These are phyloP conservation scores for Aquilaria yunnanensis DNA, from an alignment of 345 rosid species.

Conservation along the genomic window DNA sequence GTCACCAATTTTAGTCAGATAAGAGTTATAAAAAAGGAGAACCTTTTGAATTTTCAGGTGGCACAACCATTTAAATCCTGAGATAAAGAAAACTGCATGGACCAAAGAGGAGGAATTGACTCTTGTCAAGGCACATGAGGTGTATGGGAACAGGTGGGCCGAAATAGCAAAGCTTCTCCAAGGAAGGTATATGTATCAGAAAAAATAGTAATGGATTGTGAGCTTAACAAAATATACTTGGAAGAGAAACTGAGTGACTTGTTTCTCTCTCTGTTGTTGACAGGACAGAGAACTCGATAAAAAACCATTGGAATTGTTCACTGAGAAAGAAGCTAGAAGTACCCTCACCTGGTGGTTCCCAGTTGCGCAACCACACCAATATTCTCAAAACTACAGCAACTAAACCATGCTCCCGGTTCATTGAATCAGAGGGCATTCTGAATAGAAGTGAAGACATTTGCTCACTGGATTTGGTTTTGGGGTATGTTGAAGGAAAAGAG, in stretches of 20 bases:
- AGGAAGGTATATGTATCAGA: conserved; percentile 28
- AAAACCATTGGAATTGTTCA: conserved; percentile 72
- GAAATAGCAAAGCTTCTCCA: conserved; percentile 60
- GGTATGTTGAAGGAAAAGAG: not conserved
- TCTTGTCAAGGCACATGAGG: conserved; percentile 36
- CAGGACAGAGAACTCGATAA: conserved; percentile 65
- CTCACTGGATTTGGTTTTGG: conserved; percentile 12
- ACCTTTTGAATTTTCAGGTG: conserved; percentile 33
- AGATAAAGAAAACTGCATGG: conserved; percentile 48
- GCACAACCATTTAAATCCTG: conserved; percentile 68
- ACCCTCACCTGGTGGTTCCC: conserved; percentile 12
- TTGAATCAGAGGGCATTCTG: conserved; percentile 9
- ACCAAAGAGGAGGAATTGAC: conserved; percentile 51
- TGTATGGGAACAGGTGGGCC: conserved; percentile 69
- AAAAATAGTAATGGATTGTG: not conserved
- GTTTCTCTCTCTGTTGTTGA: conserved; percentile 3
- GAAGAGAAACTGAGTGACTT: not conserved
- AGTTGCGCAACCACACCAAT: no score
- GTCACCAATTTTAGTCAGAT: not conserved
- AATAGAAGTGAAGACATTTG: not conserved
- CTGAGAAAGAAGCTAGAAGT: conserved; percentile 45
- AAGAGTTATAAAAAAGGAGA: no score
- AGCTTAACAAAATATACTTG: not conserved
- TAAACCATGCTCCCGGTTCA: not conserved
- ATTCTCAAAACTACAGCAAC: conserved; percentile 4